Conservation (phyloP, 1,139 yeast species). For the Arxiozyma heterogenica region DNA sequence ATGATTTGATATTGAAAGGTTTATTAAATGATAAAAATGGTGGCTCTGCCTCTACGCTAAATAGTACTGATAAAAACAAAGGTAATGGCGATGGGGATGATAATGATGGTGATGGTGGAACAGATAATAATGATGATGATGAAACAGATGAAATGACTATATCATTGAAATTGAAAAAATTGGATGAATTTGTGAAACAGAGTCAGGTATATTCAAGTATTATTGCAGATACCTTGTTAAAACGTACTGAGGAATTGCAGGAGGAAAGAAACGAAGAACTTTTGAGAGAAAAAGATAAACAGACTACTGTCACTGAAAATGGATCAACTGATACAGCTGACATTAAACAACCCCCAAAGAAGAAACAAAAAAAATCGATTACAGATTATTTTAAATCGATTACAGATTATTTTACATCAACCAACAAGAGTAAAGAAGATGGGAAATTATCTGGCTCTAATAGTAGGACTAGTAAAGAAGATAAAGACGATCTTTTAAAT, state of each 20-base stretch:
- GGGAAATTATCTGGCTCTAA: constrained; percentile 9
- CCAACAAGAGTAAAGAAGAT: constrained; percentile 3
- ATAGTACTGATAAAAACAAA: constrained; percentile 4
- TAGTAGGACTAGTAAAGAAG: background rate
- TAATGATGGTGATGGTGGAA: constrained; percentile 14
- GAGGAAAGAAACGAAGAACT: constrained; percentile 12
- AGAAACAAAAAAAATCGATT: constrained; percentile 15
- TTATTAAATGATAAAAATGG: constrained; percentile 15
- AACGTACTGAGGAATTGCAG: constrained; percentile 32
- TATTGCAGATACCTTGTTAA: constrained; percentile 65
- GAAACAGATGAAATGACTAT: constrained; percentile 21
- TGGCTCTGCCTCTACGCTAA: background rate
- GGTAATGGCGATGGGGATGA: constrained; percentile 8
- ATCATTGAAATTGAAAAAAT: constrained; percentile 44
- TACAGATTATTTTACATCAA: constrained; percentile 22
- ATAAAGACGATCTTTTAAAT: constrained; percentile 7
- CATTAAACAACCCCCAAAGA: constrained; percentile 17
- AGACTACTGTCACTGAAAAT: constrained; percentile 5
- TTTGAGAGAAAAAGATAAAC: constrained; percentile 3
- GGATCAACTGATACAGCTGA: background rate
- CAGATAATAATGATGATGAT: constrained; percentile 18
- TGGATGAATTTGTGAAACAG: constrained; percentile 66
- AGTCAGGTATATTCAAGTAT: constrained; percentile 79
- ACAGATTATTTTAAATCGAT: constrained; percentile 24
- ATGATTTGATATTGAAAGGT: constrained; percentile 21